These are phyloP conservation scores for Citrus mangshanensis DNA, from an alignment of 345 rosid species.

Conservation along the genomic window DNA sequence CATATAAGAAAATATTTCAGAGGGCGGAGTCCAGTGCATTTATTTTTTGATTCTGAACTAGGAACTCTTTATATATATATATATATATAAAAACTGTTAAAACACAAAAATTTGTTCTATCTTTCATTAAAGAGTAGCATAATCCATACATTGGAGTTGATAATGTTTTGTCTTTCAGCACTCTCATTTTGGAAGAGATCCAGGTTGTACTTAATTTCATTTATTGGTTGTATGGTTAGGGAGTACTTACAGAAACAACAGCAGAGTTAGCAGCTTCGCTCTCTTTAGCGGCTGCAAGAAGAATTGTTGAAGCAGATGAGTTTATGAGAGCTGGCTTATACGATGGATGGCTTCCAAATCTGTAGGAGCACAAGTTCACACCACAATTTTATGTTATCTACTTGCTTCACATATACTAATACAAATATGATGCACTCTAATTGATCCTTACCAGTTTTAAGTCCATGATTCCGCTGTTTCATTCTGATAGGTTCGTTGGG, in stretches of 20 bases:
- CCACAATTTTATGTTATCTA: not conserved
- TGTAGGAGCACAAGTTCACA: constrained; percentile 32
- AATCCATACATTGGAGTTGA: not conserved
- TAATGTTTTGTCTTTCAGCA: not conserved
- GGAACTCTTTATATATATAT: too few relatives aligned
- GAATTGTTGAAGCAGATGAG: constrained; percentile 95
- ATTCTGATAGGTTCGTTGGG: constrained; percentile 68
- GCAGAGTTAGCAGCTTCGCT: constrained; percentile 97
- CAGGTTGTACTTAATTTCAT: not conserved
- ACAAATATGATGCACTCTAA: not conserved
- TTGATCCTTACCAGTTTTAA: not conserved
- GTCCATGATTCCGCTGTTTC: not conserved
- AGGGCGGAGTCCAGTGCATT: too few relatives aligned
- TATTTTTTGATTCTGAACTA: too few relatives aligned
- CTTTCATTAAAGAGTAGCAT: not conserved
- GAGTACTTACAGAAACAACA: constrained; percentile 94
- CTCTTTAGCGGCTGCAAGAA: constrained; percentile 85
- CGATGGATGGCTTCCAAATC: constrained; percentile 97
- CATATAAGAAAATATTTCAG: not conserved
- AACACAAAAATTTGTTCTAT: not conserved
- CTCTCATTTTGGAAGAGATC: not conserved
- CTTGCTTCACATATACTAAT: not conserved
- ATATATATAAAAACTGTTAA: too few relatives aligned
- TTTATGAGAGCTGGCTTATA: constrained; percentile 96
- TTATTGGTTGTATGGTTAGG: constrained; percentile 38